Conservation (phyloP, 208 protist genomes). For the Porcisia hertigi region DNA sequence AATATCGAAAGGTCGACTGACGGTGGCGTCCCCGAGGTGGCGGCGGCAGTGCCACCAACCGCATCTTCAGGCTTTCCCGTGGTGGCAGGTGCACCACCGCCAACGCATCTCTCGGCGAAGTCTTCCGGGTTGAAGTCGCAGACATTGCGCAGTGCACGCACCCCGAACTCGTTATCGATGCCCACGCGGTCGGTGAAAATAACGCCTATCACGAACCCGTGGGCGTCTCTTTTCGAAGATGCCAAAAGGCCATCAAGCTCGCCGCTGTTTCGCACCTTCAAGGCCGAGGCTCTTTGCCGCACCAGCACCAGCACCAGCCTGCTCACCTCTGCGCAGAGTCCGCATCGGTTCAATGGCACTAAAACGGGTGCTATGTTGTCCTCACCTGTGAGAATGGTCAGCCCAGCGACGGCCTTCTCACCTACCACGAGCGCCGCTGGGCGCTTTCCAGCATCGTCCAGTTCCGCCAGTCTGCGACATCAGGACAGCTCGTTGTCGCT, state of each 20-base stretch:
- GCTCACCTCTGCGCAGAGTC: not conserved
- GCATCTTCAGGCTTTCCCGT: not conserved
- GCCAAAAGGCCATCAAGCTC: constrained; percentile 16
- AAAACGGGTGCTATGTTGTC: not conserved
- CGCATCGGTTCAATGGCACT: not conserved
- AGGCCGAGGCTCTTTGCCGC: constrained; percentile 8
- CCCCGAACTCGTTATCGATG: not conserved
- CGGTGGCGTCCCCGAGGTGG: not conserved
- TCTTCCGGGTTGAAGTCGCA: not conserved
- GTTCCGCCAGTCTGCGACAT: constrained; percentile 21
- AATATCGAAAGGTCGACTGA: constrained; percentile 61
- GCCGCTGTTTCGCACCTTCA: constrained; percentile 28
- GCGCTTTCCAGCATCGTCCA: constrained; percentile 5
- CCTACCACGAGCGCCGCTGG: constrained; percentile 1
- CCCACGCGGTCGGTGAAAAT: not conserved
- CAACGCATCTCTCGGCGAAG: not conserved
- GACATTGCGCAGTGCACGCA: not conserved
- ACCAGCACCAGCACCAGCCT: not conserved
- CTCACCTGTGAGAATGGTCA: not conserved
- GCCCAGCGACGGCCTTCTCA: constrained; percentile 2
- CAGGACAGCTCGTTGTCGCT: constrained; percentile 37
- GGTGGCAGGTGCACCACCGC: not conserved
- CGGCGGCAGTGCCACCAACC: not conserved
- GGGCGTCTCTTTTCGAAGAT: constrained; percentile 42
- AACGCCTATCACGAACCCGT: constrained; percentile 20